Conservation (phyloP, 805 yeast genomes). For the Yarrowia sp. region DNA sequence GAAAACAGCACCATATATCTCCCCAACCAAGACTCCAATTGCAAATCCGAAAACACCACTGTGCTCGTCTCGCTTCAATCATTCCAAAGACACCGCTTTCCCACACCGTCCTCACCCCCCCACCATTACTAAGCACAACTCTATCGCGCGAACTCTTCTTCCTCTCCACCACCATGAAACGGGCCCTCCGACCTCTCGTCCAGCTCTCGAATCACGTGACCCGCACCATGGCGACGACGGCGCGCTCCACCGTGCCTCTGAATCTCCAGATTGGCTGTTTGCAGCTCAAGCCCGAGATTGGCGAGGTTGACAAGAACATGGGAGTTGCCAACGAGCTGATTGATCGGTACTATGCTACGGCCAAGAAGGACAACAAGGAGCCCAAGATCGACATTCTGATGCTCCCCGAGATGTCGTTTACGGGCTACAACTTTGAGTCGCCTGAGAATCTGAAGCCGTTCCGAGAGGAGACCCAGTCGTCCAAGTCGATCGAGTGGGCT, state of each 20-base stretch:
- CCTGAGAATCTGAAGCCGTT: conserved; percentile 53
- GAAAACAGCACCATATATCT: no score
- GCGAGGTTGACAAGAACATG: conserved; percentile 17
- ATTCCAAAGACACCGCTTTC: no score
- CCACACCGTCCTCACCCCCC: neutral
- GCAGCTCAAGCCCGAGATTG: conserved; percentile 20
- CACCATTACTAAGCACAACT: neutral
- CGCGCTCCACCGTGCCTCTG: neutral
- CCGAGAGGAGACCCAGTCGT: conserved; percentile 56
- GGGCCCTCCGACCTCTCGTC: neutral
- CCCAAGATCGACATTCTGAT: conserved; percentile 55
- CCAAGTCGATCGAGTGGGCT: conserved; percentile 49
- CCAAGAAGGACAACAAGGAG: neutral
- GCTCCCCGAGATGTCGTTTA: conserved; percentile 79
- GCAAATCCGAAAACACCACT: no score
- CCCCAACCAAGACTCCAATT: no score
- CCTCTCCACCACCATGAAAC: neutral
- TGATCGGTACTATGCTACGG: neutral
- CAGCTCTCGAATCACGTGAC: neutral
- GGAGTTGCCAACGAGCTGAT: neutral
- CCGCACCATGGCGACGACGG: conserved; percentile 14
- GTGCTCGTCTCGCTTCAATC: no score
- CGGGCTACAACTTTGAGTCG: conserved; percentile 71
- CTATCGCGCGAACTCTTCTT: neutral
- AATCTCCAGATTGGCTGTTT: conserved; percentile 16